phyloP scores from a whole-genome alignment of 257 asterid species.

The Capsicum baccatum region DNA sequence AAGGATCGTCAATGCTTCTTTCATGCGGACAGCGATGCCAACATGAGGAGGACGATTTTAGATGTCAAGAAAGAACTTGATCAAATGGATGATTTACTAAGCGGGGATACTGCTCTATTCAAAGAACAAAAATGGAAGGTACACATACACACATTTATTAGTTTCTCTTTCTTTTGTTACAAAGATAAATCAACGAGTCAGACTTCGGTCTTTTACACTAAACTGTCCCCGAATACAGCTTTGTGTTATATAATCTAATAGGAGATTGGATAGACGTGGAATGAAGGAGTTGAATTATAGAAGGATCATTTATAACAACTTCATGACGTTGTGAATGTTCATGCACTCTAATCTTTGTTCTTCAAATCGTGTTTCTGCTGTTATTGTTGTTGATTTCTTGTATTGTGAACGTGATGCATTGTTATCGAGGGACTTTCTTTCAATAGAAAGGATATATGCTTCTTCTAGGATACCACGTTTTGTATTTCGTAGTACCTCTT shows the following conservation, averaged over 20 bases:
- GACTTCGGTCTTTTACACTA: too few relatives aligned
- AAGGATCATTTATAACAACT: neutral
- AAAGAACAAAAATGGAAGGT: conserved; percentile 68
- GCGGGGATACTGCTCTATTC: conserved; percentile 54
- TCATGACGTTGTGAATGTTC: neutral
- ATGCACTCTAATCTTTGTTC: neutral
- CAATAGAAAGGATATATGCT: too few relatives aligned
- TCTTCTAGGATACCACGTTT: too few relatives aligned
- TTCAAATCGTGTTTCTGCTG: neutral
- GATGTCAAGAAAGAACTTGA: conserved; percentile 54
- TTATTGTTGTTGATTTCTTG: neutral
- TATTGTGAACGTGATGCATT: neutral
- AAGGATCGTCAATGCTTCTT: conserved; percentile 57
- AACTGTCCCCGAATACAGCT: too few relatives aligned
- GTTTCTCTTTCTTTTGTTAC: neutral
- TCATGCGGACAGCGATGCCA: conserved; percentile 51
- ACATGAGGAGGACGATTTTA: conserved; percentile 42
- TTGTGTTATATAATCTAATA: too few relatives aligned
- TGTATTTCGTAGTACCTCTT: too few relatives aligned
- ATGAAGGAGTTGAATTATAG: neutral
- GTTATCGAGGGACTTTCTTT: neutral
- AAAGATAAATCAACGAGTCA: neutral
- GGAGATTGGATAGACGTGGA: neutral
- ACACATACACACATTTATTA: conserved; percentile 27
- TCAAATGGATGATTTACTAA: conserved; percentile 62